Evolutionary conservation across 352 stramenopile genomes (phyloP).

Genomic region (Pythium brachiatum): DNA sequence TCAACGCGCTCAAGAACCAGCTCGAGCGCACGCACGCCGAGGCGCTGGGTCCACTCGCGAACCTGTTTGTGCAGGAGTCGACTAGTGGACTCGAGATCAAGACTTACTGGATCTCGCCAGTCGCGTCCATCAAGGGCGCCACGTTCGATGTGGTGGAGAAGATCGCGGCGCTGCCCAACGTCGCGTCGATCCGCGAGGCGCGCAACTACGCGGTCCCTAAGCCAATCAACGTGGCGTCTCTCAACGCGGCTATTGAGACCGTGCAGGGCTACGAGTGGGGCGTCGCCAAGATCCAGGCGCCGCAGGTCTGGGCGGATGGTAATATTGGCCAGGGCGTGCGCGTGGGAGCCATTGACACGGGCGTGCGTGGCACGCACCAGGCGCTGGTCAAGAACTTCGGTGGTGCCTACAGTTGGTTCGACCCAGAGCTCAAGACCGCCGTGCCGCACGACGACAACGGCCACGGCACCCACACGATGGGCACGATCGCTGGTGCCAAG

Average conservation of each 20-base stretch:
- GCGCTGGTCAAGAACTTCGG: constrained; percentile 31
- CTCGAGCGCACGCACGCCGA: constrained; percentile 10
- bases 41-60: constrained; percentile 1
- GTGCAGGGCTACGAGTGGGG: constrained; percentile 13
- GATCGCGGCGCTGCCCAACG: constrained; percentile 15
- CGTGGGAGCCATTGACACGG: constrained; percentile 32
- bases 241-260: too few species aligned
- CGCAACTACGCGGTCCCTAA: constrained; percentile 7
- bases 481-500: constrained; percentile 5
- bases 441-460: constrained; percentile 22
- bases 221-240: background rate
- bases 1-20: constrained; percentile 18
- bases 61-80: constrained; percentile 21
- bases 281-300: constrained; percentile 9
- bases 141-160: constrained; percentile 26
- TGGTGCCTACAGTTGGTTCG: constrained; percentile 26
- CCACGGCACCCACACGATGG: constrained; percentile 18
- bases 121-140: constrained; percentile 26
- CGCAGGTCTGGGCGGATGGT: constrained; percentile 26
- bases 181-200: constrained; percentile 25
- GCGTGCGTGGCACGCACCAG: constrained; percentile 27
- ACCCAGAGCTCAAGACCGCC: constrained; percentile 20
- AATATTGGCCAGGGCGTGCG: constrained; percentile 25
- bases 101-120: constrained; percentile 32
- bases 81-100: constrained; percentile 8